These are phyloP conservation scores for Phytophthora foliorum DNA, from an alignment of 352 stramenopile species.

Conservation along the genomic window DNA sequence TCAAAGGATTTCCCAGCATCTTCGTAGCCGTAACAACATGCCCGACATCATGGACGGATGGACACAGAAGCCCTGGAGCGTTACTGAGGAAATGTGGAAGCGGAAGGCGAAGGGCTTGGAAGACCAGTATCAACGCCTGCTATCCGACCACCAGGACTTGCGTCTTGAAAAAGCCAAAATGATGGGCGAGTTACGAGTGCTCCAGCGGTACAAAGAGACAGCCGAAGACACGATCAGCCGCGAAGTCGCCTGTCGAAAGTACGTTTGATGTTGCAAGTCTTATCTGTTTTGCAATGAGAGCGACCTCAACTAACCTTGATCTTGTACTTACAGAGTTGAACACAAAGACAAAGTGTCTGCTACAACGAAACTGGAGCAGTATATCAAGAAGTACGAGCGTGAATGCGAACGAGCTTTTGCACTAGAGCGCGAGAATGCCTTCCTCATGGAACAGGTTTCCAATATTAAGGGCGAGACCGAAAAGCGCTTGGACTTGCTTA, in stretches of 20 bases:
- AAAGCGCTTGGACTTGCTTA: constrained; percentile 75
- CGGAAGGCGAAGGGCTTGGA: constrained; percentile 74
- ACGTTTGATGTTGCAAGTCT: constrained; percentile 7
- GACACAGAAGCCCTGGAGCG: constrained; percentile 72
- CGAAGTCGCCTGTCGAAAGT: constrained; percentile 66
- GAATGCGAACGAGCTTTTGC: constrained; percentile 70
- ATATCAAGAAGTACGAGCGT: constrained; percentile 85
- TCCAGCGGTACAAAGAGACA: constrained; percentile 81
- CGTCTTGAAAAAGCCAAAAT: constrained; percentile 76
- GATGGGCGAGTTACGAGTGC: constrained; percentile 69
- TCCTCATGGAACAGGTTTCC: constrained; percentile 76
- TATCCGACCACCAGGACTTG: constrained; percentile 77
- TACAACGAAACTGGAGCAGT: constrained; percentile 78
- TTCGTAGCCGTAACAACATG: constrained; percentile 27
- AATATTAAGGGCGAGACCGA: constrained; percentile 80
- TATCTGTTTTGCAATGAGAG: not conserved
- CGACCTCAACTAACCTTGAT: not conserved
- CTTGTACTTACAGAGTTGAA: constrained; percentile 42
- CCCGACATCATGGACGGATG: constrained; percentile 63
- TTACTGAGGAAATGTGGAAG: constrained; percentile 85
- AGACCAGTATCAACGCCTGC: constrained; percentile 74
- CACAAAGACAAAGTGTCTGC: constrained; percentile 79
- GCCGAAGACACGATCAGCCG: constrained; percentile 72
- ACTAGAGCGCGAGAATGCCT: constrained; percentile 75
- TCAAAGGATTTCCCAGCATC: constrained; percentile 1